These are phyloP conservation scores for Krasilnikovozyma curviuscula DNA, from an alignment of 768 basidiomycete species.

Conservation along the genomic window DNA sequence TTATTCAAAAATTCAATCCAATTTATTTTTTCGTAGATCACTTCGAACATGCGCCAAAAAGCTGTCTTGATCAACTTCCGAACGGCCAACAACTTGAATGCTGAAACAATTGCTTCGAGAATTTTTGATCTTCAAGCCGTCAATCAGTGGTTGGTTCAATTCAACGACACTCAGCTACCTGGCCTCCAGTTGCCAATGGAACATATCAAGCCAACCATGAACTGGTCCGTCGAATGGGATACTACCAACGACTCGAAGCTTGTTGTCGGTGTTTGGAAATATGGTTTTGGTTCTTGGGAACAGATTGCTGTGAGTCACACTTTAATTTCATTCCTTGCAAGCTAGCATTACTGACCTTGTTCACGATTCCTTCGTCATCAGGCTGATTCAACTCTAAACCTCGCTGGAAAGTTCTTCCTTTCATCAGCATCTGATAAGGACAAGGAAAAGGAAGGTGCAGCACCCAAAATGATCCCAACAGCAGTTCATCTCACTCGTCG, in stretches of 20 bases:
- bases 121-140: constrained; percentile 74
- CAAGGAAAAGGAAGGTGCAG: constrained; percentile 29
- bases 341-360: background rate
- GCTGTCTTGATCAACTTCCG: constrained; percentile 83
- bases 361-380: background rate
- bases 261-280: constrained; percentile 73
- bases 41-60: constrained; percentile 88
- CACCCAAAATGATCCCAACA: constrained; percentile 58
- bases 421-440: constrained; percentile 68
- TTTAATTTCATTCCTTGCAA: background rate
- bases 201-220: constrained; percentile 76
- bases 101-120: constrained; percentile 84
- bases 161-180: background rate
- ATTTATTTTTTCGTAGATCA: constrained; percentile 31
- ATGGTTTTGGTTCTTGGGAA: constrained; percentile 97
- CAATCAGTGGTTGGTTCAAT: constrained; percentile 30
- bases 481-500: constrained; percentile 94
- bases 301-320: constrained; percentile 39
- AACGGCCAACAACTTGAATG: constrained; percentile 79
- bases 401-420: constrained; percentile 89
- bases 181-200: constrained; percentile 53
- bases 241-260: constrained; percentile 84
- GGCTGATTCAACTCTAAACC: constrained; percentile 56
- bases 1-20: no score
- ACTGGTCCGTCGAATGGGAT: constrained; percentile 93